phyloP scores from a whole-genome alignment of 352 stramenopile species.

The Globisporangium cylindrosporum region DNA sequence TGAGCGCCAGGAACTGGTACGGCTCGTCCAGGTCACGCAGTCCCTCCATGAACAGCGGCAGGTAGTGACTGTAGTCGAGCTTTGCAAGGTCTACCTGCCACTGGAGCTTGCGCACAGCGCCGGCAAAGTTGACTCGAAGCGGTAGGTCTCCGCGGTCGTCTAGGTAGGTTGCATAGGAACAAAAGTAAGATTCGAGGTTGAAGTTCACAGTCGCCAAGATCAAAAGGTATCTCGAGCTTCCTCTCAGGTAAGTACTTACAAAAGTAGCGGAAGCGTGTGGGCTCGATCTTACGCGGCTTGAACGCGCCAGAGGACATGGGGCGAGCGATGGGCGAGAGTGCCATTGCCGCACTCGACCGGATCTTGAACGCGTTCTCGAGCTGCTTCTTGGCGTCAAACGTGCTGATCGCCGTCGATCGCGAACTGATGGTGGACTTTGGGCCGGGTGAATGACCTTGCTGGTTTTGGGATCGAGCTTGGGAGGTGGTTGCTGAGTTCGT shows the following conservation, averaged over 20 bases:
- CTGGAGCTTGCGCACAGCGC: conserved; percentile 70
- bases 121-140: conserved; percentile 70
- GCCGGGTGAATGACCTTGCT: neutral
- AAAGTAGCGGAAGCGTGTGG: conserved; percentile 81
- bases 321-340: conserved; percentile 22
- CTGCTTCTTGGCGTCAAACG: conserved; percentile 28
- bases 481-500: neutral
- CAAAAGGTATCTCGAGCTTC: neutral
- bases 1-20: conserved; percentile 81
- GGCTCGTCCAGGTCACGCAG: conserved; percentile 84
- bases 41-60: conserved; percentile 92
- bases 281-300: conserved; percentile 62
- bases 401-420: conserved; percentile 22
- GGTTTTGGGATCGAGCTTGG: neutral
- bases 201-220: neutral
- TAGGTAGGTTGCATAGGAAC: conserved; percentile 18
- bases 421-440: conserved; percentile 30
- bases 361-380: conserved; percentile 28
- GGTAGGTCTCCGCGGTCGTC: conserved; percentile 73
- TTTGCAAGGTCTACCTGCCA: conserved; percentile 63
- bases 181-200: neutral
- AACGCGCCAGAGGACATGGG: conserved; percentile 57
- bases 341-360: conserved; percentile 9
- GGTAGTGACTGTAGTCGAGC: conserved; percentile 85
- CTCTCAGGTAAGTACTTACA: conserved; percentile 34